Percentiles rank a stretch among this genome's conserved stretches.
phyloP scores from a whole-genome alignment of 352 stramenopile genomes.

The Phytophthora lateralis region DNA sequence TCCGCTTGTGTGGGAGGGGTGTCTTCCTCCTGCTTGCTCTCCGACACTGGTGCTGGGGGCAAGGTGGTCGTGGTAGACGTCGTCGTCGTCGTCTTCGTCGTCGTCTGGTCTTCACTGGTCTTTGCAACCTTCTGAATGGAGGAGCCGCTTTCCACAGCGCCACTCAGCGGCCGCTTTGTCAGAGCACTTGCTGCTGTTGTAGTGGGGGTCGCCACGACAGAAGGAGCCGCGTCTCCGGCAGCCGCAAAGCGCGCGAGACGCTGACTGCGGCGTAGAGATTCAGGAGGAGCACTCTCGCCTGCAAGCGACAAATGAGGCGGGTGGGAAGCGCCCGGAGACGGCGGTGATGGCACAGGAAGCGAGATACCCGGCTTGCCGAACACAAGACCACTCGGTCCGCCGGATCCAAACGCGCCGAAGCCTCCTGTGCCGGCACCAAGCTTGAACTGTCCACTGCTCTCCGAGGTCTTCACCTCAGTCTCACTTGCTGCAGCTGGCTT shows the following conservation, averaged over 20 bases:
- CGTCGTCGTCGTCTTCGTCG: slow-evolving; percentile 29
- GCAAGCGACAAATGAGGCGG: slow-evolving; percentile 28
- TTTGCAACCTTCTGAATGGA: slow-evolving; percentile 50
- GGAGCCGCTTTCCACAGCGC: slow-evolving; percentile 23
- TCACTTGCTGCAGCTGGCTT: slow-evolving; percentile 28
- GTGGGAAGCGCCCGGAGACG: slow-evolving; percentile 38
- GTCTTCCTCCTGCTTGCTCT: slow-evolving; percentile 44
- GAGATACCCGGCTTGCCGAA: slow-evolving; percentile 83
- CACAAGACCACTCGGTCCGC: slow-evolving; percentile 58
- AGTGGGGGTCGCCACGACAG: neutral
- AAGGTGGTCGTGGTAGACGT: slow-evolving; percentile 19
- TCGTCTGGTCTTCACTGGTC: slow-evolving; percentile 43
- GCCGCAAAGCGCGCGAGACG: slow-evolving; percentile 53
- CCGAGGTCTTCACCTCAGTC: slow-evolving; percentile 19
- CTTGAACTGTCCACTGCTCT: slow-evolving; percentile 41
- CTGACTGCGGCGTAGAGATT: slow-evolving; percentile 52
- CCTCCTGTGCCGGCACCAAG: slow-evolving; percentile 25
- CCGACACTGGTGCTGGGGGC: slow-evolving; percentile 21
- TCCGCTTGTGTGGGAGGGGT: slow-evolving; percentile 27
- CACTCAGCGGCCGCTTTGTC: slow-evolving; percentile 46
- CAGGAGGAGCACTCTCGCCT: slow-evolving; percentile 30
- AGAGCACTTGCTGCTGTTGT: slow-evolving; percentile 20
- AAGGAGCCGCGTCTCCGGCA: slow-evolving; percentile 23
- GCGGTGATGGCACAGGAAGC: slow-evolving; percentile 63
- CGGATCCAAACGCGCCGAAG: slow-evolving; percentile 58